phyloP scores from a whole-genome alignment of 371 early-diverging fungal genomes.

The Sporodiniella umbellata region DNA sequence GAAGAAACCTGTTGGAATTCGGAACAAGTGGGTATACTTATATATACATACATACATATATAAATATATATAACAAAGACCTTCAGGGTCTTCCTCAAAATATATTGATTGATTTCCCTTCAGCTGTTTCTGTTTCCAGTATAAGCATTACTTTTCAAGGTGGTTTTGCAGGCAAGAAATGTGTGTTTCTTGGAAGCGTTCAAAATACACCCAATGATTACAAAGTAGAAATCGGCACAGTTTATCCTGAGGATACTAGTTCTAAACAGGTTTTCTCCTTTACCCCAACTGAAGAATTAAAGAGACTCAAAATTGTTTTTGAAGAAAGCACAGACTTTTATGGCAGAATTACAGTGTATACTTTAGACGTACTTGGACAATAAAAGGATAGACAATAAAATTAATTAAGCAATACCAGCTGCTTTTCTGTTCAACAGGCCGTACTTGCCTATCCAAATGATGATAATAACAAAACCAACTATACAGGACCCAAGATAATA shows the following conservation, averaged over 20 bases:
- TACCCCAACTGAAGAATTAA: conserved; percentile 10
- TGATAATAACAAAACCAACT: conserved; percentile 40
- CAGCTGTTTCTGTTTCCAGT: conserved; percentile 38
- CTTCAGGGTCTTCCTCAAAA: conserved; percentile 77
- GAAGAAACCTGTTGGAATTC: conserved; percentile 95
- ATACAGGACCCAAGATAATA: conserved; percentile 43
- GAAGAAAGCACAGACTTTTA: conserved; percentile 83
- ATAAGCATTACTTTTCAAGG: conserved; percentile 85
- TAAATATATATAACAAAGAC: conserved; percentile 9
- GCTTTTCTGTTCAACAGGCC: conserved; percentile 41
- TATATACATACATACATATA: no score
- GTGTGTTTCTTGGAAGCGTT: conserved; percentile 41
- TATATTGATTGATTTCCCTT: conserved; percentile 70
- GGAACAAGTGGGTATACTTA: no score
- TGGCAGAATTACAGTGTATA: conserved; percentile 84
- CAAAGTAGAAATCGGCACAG: conserved; percentile 29
- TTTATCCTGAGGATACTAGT: conserved; percentile 77
- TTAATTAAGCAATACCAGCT: conserved; percentile 25
- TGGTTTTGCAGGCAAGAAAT: conserved; percentile 84
- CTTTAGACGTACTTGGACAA: conserved; percentile 64
- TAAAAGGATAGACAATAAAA: conserved; percentile 1
- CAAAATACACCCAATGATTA: conserved; percentile 41
- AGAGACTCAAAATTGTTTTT: conserved; percentile 67
- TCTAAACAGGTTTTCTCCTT: conserved; percentile 31
- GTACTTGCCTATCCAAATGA: conserved; percentile 43